Conservation (phyloP, 2,329 filamentous ascomycete species). For the Boeremia lycopersici region DNA sequence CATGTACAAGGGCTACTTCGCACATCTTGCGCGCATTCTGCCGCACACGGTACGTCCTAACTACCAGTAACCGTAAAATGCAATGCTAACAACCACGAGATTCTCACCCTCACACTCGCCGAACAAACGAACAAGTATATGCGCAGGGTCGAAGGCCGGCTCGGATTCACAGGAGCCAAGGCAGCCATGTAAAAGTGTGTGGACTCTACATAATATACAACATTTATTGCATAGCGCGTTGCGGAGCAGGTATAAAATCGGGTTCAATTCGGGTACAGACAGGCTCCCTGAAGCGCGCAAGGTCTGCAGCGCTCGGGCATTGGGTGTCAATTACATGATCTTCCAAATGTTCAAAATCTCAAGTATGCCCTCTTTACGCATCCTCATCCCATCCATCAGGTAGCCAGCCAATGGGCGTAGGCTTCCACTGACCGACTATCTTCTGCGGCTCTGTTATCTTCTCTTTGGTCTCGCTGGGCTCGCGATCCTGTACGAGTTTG, state of each 20-base stretch:
- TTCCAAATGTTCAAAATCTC: too few relatives aligned
- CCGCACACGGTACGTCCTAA: constrained; percentile 74
- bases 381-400: constrained; percentile 35
- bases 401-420: constrained; percentile 39
- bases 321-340: neutral
- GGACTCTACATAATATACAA: constrained; percentile 2
- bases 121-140: constrained; percentile 97
- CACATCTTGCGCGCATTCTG: constrained; percentile 89
- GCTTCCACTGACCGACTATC: constrained; percentile 40
- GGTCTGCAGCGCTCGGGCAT: neutral
- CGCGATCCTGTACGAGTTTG: too few relatives aligned
- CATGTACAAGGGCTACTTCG: constrained; percentile 97
- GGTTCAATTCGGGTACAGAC: neutral
- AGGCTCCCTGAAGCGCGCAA: neutral
- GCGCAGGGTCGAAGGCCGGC: constrained; percentile 72
- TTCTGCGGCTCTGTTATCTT: constrained; percentile 38
- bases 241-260: neutral
- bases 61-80: neutral
- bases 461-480: neutral
- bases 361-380: neutral
- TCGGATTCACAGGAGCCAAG: constrained; percentile 49
- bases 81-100: constrained; percentile 53
- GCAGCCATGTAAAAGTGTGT: neutral
- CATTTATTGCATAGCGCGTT: constrained; percentile 8
- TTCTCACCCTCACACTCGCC: constrained; percentile 88